These are phyloP conservation scores for Acer saccharum DNA, from an alignment of 345 rosid species.

Conservation along the genomic window DNA sequence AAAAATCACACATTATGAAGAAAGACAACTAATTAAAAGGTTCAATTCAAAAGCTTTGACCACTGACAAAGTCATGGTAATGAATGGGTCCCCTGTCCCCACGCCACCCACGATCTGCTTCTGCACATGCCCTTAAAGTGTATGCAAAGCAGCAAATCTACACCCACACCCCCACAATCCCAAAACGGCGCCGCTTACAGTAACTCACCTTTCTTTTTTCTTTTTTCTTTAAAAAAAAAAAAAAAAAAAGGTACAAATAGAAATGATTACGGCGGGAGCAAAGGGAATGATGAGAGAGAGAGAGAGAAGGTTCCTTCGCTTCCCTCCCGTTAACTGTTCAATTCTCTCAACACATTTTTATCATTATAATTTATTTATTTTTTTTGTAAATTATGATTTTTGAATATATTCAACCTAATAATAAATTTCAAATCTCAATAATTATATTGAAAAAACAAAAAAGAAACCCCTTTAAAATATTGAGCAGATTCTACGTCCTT, in stretches of 20 bases:
- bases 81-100: not conserved
- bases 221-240: not conserved
- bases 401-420: too few species aligned
- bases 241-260: not conserved
- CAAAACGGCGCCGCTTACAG: conserved; percentile 22
- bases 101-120: not conserved
- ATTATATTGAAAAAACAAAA: too few species aligned
- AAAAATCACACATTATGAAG: not conserved
- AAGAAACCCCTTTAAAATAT: not conserved
- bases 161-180: too few species aligned
- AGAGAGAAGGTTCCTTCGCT: too few species aligned
- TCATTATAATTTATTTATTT: too few species aligned
- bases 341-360: too few species aligned
- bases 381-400: too few species aligned
- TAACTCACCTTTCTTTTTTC: not conserved
- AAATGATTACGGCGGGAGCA: conserved; percentile 40
- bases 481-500: conserved; percentile 28
- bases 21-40: not conserved
- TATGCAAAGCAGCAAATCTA: not conserved
- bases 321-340: not conserved
- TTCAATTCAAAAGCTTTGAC: not conserved
- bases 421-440: too few species aligned
- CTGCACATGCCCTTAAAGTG: not conserved
- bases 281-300: conserved; percentile 20
- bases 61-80: not conserved